phyloP scores from a whole-genome alignment of 2,329 filamentous ascomycete genomes.

The Chaetomium sp. region DNA sequence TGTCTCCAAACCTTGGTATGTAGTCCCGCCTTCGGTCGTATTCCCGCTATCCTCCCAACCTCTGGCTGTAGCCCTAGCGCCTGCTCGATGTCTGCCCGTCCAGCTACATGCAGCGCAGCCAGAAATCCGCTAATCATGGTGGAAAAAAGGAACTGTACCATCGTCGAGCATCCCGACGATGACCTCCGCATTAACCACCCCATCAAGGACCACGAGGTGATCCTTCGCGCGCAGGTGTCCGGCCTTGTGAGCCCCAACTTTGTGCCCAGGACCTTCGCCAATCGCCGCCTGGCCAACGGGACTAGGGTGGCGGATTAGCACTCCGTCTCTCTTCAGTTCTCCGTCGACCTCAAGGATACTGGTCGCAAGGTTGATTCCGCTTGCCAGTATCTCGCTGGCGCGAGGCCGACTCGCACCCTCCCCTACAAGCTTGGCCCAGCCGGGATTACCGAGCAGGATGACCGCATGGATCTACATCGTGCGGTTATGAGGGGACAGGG shows the following conservation, averaged over 20 bases:
- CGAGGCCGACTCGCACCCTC: background rate
- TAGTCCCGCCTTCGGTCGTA: constrained; percentile 52
- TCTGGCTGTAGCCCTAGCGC: constrained; percentile 45
- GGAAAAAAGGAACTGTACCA: background rate
- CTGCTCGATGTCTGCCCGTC: constrained; percentile 42
- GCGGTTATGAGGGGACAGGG: background rate
- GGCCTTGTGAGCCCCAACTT: background rate
- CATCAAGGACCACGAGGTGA: background rate
- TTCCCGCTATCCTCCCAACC: constrained; percentile 47
- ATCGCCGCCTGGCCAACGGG: background rate
- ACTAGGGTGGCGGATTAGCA: background rate
- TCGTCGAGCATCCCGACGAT: background rate
- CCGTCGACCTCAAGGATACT: background rate
- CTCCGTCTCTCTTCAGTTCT: background rate
- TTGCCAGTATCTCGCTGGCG: background rate
- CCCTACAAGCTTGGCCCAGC: background rate
- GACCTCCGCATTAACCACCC: background rate
- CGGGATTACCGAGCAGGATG: background rate
- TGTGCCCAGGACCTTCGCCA: background rate
- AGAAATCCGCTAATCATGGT: background rate
- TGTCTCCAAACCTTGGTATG: background rate
- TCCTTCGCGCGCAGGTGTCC: too few relatives aligned
- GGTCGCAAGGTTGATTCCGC: background rate
- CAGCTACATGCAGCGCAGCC: background rate
- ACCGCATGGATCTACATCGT: background rate